phyloP scores from a whole-genome alignment of 345 rosid species.

The Hevea brasiliensis region DNA sequence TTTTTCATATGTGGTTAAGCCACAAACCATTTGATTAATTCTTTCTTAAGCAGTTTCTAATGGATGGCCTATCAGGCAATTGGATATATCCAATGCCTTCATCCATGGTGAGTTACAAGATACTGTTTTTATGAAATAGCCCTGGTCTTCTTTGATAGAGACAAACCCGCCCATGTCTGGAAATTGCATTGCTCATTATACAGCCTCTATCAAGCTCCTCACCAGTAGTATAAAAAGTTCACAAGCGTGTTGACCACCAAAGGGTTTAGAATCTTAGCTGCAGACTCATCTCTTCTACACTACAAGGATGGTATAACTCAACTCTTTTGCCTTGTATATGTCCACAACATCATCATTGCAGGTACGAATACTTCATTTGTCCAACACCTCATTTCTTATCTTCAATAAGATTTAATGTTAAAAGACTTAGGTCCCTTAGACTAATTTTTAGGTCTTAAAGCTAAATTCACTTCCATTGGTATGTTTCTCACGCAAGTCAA shows the following conservation, averaged over 20 bases:
- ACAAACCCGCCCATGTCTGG: background rate
- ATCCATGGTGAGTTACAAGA: background rate
- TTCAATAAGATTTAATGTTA: background rate
- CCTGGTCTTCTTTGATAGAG: background rate
- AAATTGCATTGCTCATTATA: background rate
- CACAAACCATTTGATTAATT: background rate
- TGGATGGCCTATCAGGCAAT: background rate
- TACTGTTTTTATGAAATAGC: background rate
- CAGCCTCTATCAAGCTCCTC: background rate
- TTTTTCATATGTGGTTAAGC: background rate
- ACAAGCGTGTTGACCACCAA: background rate
- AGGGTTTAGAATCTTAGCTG: background rate
- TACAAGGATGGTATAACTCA: background rate
- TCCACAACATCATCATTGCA: background rate
- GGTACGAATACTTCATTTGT: no score
- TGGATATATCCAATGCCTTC: background rate
- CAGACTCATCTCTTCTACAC: background rate
- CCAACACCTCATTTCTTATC: background rate
- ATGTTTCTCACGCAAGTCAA: background rate
- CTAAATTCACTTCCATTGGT: background rate
- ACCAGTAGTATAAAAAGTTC: background rate
- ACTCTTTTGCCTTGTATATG: background rate
- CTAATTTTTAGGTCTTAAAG: background rate
- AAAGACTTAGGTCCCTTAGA: background rate
- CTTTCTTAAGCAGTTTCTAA: background rate